phyloP scores from a whole-genome alignment of 78 protist species.

The Monosiga brevicollis region DNA sequence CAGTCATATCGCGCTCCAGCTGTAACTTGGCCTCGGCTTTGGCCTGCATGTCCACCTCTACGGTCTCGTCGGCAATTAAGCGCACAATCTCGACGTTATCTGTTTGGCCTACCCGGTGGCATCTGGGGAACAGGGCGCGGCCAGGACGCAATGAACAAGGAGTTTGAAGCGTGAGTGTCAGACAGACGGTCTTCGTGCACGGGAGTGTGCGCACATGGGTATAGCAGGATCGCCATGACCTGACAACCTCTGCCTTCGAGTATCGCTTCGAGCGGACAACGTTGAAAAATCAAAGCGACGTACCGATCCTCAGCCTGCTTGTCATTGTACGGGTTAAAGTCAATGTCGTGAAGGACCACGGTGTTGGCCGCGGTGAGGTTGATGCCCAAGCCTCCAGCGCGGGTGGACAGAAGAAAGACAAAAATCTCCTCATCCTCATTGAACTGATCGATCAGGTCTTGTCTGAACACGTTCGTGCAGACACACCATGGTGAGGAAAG shows the following conservation, averaged over 20 bases:
- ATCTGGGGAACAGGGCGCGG: conserved; percentile 9
- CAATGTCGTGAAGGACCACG: conserved; percentile 88
- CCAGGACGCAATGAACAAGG: background rate
- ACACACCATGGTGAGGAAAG: background rate
- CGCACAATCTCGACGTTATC: conserved; percentile 49
- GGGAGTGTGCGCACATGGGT: background rate
- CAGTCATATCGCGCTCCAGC: conserved; percentile 16
- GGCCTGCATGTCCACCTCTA: conserved; percentile 30
- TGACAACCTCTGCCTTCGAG: background rate
- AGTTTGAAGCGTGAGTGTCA: background rate
- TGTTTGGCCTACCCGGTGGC: conserved; percentile 82
- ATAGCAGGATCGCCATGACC: background rate
- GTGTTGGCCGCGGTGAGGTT: conserved; percentile 94
- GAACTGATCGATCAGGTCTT: background rate
- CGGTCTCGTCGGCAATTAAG: conserved; percentile 22
- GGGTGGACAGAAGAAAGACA: background rate
- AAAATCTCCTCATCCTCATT: background rate
- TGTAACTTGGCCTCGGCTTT: conserved; percentile 29
- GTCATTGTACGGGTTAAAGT: conserved; percentile 83
- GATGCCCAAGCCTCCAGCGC: conserved; percentile 95
- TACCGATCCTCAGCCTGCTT: conserved; percentile 11
- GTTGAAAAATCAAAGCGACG: background rate
- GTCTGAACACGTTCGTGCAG: background rate
- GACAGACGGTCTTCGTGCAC: background rate
- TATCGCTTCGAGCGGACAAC: background rate